phyloP scores from a whole-genome alignment of 2,329 filamentous ascomycete species.

The Fusarium sp. region DNA sequence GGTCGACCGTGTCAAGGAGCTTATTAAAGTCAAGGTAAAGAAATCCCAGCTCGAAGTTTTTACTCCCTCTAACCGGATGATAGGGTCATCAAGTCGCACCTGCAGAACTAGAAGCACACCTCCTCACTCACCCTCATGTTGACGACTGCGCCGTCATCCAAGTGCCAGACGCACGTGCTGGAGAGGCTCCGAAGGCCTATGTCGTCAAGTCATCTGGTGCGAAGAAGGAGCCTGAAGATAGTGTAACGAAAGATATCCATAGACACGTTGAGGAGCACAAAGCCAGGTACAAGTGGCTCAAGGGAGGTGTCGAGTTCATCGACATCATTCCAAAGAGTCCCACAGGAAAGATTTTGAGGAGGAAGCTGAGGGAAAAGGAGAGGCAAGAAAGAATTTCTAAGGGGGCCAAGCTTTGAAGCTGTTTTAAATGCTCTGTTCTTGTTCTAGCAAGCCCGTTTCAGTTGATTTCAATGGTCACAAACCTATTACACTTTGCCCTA shows the following conservation, averaged over 20 bases:
- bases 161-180: slow-evolving; percentile 68
- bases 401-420: background rate
- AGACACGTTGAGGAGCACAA: slow-evolving; percentile 74
- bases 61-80: background rate
- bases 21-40: slow-evolving; percentile 80
- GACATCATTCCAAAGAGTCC: slow-evolving; percentile 78
- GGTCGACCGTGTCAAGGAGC: slow-evolving; percentile 78
- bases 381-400: background rate
- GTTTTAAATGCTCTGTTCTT: background rate
- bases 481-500: background rate
- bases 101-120: slow-evolving; percentile 80
- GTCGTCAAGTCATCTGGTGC: slow-evolving; percentile 61
- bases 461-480: too few species aligned
- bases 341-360: slow-evolving; percentile 72
- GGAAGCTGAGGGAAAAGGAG: slow-evolving; percentile 13
- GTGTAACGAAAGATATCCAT: slow-evolving; percentile 62
- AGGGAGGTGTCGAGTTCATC: slow-evolving; percentile 71
- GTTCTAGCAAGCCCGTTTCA: background rate
- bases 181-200: slow-evolving; percentile 73
- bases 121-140: slow-evolving; percentile 77
- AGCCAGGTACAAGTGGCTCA: slow-evolving; percentile 75
- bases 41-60: fast-evolving
- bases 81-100: slow-evolving; percentile 83
- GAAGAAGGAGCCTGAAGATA: slow-evolving; percentile 63
- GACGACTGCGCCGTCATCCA: slow-evolving; percentile 81